Conservation (phyloP, 2,329 filamentous ascomycete genomes). For the Rhinocladiella mackenziei region DNA sequence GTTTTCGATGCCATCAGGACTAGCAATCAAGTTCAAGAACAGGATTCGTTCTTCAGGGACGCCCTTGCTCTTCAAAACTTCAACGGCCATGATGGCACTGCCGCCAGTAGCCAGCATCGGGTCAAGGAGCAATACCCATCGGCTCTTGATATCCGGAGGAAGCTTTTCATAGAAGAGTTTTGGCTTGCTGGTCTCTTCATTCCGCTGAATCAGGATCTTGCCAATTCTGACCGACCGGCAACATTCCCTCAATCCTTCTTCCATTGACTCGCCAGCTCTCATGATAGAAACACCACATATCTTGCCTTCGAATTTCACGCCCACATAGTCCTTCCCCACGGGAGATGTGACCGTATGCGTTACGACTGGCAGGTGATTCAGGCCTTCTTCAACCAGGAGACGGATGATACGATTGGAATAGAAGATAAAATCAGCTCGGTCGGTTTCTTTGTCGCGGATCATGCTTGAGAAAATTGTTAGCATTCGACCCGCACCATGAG, state of each 20-base stretch:
- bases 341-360: constrained; percentile 87
- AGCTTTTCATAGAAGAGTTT: constrained; percentile 98
- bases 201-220: constrained; percentile 95
- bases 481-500: neutral
- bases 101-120: constrained; percentile 99
- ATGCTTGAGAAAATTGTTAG: constrained; percentile 57
- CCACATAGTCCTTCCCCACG: constrained; percentile 79
- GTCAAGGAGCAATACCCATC: constrained; percentile 91
- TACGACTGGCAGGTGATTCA: constrained; percentile 92
- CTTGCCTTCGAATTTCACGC: constrained; percentile 93
- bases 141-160: constrained; percentile 82
- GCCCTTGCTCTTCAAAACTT: constrained; percentile 82
- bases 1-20: constrained; percentile 82
- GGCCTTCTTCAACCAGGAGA: constrained; percentile 88
- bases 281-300: constrained; percentile 99
- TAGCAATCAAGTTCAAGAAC: constrained; percentile 97
- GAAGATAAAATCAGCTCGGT: constrained; percentile 96
- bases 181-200: constrained; percentile 88
- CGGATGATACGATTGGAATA: constrained; percentile 98
- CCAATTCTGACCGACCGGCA: constrained; percentile 97
- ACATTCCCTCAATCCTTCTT: constrained; percentile 92
- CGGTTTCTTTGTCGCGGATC: constrained; percentile 87
- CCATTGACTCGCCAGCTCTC: constrained; percentile 97
- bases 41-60: constrained; percentile 93
- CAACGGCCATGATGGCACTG: constrained; percentile 93